phyloP scores from a whole-genome alignment of 2,329 filamentous ascomycete genomes.

The Trichoderma sp. region DNA sequence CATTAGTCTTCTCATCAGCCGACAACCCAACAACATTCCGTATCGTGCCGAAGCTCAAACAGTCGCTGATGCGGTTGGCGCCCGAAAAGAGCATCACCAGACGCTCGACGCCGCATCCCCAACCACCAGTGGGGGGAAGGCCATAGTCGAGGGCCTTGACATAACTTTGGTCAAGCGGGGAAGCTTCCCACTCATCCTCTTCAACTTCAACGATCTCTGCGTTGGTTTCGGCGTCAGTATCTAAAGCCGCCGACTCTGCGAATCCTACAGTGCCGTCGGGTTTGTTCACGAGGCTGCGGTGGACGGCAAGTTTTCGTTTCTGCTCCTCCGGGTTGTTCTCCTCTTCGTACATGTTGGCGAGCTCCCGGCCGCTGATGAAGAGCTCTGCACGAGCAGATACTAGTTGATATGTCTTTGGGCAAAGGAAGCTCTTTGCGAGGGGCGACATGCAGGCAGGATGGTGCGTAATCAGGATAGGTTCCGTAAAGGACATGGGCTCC shows the following conservation, averaged over 20 bases:
- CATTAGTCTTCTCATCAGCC: slow-evolving; percentile 31
- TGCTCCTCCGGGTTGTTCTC: slow-evolving; percentile 92
- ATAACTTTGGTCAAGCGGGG: slow-evolving; percentile 72
- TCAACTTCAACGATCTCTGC: slow-evolving; percentile 19
- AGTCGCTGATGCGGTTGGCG: slow-evolving; percentile 75
- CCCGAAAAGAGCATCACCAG: slow-evolving; percentile 89
- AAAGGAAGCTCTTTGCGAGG: slow-evolving; percentile 80
- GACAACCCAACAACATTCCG: slow-evolving; percentile 61
- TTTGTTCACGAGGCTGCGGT: slow-evolving; percentile 41
- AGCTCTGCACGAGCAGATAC: slow-evolving; percentile 83
- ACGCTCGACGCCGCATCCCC: slow-evolving; percentile 91
- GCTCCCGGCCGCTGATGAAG: slow-evolving; percentile 75
- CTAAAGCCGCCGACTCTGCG: slow-evolving; percentile 40
- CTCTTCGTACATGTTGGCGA: slow-evolving; percentile 97
- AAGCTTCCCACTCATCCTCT: slow-evolving; percentile 46
- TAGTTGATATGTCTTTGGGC: slow-evolving; percentile 64
- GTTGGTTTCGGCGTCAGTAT: slow-evolving; percentile 17
- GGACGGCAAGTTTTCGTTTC: slow-evolving; percentile 71
- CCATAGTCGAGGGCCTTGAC: slow-evolving; percentile 82
- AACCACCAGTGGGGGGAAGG: slow-evolving; percentile 91
- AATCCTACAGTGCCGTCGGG: slow-evolving; percentile 35
- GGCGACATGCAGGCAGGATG: slow-evolving; percentile 91
- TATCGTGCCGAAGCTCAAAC: slow-evolving; percentile 83
- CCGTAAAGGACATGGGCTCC: slow-evolving; percentile 66
- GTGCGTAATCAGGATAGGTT: slow-evolving; percentile 81